Conservation (phyloP, 164 flowering plant genomes). For the Platanus orientalis region DNA sequence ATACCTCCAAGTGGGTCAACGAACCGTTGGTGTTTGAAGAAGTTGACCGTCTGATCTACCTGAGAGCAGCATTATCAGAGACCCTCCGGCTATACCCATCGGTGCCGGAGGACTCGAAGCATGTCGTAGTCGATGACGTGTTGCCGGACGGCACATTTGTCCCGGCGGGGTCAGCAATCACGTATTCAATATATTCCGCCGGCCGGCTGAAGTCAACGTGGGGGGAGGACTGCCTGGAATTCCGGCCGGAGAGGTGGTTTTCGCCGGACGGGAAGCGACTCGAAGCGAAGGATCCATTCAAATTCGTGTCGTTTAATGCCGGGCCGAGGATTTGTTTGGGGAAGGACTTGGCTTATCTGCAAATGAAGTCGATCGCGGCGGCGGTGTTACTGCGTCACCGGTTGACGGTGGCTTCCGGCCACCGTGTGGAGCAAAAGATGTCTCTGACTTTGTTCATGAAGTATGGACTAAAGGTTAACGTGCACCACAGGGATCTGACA, state of each 20-base stretch:
- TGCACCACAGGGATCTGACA: conserved; percentile 54
- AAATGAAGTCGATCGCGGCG: conserved; percentile 89
- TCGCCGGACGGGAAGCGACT: conserved; percentile 30
- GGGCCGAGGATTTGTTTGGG: conserved; percentile 91
- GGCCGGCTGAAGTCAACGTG: conserved; percentile 54
- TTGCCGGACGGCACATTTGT: conserved; percentile 62
- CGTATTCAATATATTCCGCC: conserved; percentile 57
- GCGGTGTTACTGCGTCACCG: conserved; percentile 76
- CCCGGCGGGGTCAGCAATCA: conserved; percentile 59
- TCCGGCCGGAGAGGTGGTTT: conserved; percentile 62
- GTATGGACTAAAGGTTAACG: conserved; percentile 66
- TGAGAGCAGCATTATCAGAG: conserved; percentile 59
- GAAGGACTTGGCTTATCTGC: conserved; percentile 81
- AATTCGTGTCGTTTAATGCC: conserved; percentile 79
- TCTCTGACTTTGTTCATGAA: conserved; percentile 91
- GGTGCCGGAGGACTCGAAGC: conserved; percentile 70
- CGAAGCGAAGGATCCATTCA: conserved; percentile 35
- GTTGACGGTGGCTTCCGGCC: conserved; percentile 55
- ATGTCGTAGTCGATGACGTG: conserved; percentile 43
- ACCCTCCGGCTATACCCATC: conserved; percentile 62
- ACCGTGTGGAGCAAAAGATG: conserved; percentile 88
- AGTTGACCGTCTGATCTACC: conserved; percentile 53
- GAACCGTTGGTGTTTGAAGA: conserved; percentile 62
- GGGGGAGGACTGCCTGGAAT: conserved; percentile 60
- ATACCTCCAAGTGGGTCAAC: conserved; percentile 36